These are phyloP conservation scores for Cordyceps fumosorosea DNA, from an alignment of 2,329 filamentous ascomycete genomes.

Conservation along the genomic window DNA sequence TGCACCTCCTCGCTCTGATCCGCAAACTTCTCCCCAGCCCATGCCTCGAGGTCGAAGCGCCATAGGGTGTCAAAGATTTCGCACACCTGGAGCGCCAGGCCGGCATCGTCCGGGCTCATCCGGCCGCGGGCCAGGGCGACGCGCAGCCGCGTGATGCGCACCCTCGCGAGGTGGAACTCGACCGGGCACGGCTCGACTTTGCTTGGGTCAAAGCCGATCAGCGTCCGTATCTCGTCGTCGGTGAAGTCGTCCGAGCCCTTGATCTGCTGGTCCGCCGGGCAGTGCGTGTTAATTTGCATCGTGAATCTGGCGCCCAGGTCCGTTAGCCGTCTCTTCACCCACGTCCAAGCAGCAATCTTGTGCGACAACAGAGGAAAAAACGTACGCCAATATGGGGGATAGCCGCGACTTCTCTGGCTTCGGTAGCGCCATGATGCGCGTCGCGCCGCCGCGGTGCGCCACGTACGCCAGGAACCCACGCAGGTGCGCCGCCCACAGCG, in stretches of 20 bases:
- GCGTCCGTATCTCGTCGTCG: background rate
- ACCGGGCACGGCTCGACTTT: background rate
- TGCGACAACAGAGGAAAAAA: background rate
- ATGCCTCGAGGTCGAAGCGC: background rate
- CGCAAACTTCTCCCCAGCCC: background rate
- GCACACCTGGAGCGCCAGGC: background rate
- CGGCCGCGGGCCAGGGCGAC: background rate
- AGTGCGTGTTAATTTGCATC: slow-evolving; percentile 1
- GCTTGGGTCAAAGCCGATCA: background rate
- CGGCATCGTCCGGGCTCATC: background rate
- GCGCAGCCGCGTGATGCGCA: background rate
- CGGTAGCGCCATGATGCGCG: background rate
- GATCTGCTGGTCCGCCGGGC: background rate
- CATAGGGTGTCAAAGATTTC: background rate
- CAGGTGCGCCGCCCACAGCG: background rate
- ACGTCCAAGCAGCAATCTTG: background rate
- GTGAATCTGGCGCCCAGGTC: background rate
- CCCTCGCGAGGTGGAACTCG: background rate
- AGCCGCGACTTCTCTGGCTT: slow-evolving; percentile 5
- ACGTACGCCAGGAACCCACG: background rate
- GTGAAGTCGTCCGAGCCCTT: background rate
- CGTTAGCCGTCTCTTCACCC: background rate
- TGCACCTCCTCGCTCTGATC: background rate
- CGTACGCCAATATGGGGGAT: background rate
- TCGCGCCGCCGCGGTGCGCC: background rate